Conservation (phyloP, 306 rosid species). For the Ochetophila trinervis region DNA sequence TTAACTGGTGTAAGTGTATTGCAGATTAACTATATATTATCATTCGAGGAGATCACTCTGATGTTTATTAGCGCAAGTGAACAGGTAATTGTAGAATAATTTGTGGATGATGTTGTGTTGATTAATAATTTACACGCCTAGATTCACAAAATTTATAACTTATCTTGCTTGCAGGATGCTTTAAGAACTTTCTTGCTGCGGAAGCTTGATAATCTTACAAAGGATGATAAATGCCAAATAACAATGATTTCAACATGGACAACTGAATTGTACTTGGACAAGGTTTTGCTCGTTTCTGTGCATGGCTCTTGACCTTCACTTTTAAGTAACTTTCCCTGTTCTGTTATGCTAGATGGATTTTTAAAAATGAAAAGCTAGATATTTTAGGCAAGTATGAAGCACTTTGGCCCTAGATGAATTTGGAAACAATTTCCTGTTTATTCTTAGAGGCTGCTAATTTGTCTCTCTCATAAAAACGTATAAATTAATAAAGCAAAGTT, state of each 20-base stretch:
- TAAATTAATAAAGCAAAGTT: background rate
- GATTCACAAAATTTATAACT: conserved; percentile 17
- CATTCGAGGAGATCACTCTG: conserved; percentile 93
- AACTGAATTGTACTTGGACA: conserved; percentile 93
- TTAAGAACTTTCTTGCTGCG: conserved; percentile 82
- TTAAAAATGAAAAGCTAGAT: background rate
- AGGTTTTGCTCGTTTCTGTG: conserved; percentile 49
- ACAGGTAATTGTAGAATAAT: conserved; percentile 57
- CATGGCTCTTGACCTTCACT: conserved; percentile 27
- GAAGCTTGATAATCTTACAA: conserved; percentile 79
- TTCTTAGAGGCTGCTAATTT: background rate
- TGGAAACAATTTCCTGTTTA: background rate
- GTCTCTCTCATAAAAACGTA: background rate
- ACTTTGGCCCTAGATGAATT: background rate
- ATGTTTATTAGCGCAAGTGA: conserved; percentile 78
- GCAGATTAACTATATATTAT: conserved; percentile 86
- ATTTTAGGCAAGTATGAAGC: background rate
- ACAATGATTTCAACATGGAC: conserved; percentile 99
- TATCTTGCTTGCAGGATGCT: conserved; percentile 69
- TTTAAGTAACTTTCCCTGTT: background rate
- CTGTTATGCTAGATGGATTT: conserved; percentile 10
- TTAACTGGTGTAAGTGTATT: conserved; percentile 34
- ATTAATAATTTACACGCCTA: conserved; percentile 12
- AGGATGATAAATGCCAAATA: conserved; percentile 93
- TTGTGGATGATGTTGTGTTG: conserved; percentile 3